Base-by-base conservation (phyloP, 164 flowering plant species). In the Umbilicus rupestris region DNA sequence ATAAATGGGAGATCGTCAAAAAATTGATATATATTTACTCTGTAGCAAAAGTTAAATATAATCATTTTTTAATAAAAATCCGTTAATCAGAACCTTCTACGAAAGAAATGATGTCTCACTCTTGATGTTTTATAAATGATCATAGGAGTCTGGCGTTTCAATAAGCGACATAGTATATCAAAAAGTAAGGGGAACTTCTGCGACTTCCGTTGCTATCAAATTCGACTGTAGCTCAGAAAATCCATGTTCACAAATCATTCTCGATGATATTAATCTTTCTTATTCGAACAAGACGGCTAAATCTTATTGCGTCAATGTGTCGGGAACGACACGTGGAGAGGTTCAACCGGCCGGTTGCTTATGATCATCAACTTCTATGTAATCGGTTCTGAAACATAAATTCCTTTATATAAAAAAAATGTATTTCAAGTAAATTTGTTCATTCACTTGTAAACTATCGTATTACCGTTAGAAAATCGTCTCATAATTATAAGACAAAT, bases 141-240 rank as follows among this genome's bases (percentile, higher is more conserved):
- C 11, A 16, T 69, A 78, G 82, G 68, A n/a, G 19, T 84, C 84
- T 0, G 82, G 84, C 0, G 68, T 83, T 9, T 73, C 77, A 64
- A 73, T 82, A 6, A 76, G 74, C n/a, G 72, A 71, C 6, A 76
- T 78, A 22, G 68, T 71, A 0, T 84, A 79, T 62, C 31, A 64
- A 46, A 69, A 75, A 47, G 77, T 84, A 2, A 69, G 69, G 0
- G 86, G 84, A 49, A 73, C 83, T 16, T 84, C 86, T 0, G 82
- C 85, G 1, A 79, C 83, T 0, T 52, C 72, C 19, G 80, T 78
- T 0, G 84, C 78, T 0, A 63, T 84, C 50, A 81, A 68, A 17
- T 78, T 84, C 8, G 73, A 80, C 35, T 84, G 84, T 67, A 84
- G 86, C 55, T 17, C 68, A 2, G 68, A 60, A 63, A 39, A 70